These are phyloP conservation scores for Zygotorulaspora danielsina DNA, from an alignment of 805 yeast genomes.

Conservation along the genomic window DNA sequence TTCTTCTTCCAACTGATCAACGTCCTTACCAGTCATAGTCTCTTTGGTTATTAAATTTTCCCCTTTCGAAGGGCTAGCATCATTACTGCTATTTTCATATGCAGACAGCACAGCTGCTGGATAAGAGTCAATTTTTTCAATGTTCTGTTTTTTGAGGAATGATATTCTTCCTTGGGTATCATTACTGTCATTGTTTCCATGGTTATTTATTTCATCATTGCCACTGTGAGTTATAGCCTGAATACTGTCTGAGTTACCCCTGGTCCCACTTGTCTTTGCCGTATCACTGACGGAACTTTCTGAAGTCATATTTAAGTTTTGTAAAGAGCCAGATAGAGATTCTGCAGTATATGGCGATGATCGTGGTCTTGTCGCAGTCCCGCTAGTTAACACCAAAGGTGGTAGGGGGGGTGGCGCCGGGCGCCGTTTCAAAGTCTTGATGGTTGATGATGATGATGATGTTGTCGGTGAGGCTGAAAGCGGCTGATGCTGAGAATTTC, in stretches of 20 bases:
- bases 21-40: slow-evolving; percentile 32
- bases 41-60: neutral
- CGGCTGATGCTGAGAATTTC: slow-evolving; percentile 14
- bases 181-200: neutral
- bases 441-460: slow-evolving; percentile 23
- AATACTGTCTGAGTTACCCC: neutral
- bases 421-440: slow-evolving; percentile 26
- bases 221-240: neutral
- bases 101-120: slow-evolving; percentile 25
- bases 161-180: slow-evolving; percentile 5
- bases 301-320: slow-evolving; percentile 10
- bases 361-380: slow-evolving; percentile 1
- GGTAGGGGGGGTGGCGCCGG: slow-evolving; percentile 33
- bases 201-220: slow-evolving; percentile 2
- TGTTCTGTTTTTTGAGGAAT: slow-evolving; percentile 14
- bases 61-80: slow-evolving; percentile 15
- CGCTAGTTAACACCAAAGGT: slow-evolving; percentile 11
- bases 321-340: slow-evolving; percentile 10
- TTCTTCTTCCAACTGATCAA: slow-evolving; percentile 59
- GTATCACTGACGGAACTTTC: slow-evolving; percentile 4
- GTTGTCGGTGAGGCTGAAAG: slow-evolving; percentile 31
- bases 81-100: slow-evolving; percentile 20
- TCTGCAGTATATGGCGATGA: slow-evolving; percentile 2
- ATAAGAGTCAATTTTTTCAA: slow-evolving; percentile 25
- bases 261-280: neutral